phyloP scores from a whole-genome alignment of 1,139 yeast species.

The Debaryomycetaceae sp. region DNA sequence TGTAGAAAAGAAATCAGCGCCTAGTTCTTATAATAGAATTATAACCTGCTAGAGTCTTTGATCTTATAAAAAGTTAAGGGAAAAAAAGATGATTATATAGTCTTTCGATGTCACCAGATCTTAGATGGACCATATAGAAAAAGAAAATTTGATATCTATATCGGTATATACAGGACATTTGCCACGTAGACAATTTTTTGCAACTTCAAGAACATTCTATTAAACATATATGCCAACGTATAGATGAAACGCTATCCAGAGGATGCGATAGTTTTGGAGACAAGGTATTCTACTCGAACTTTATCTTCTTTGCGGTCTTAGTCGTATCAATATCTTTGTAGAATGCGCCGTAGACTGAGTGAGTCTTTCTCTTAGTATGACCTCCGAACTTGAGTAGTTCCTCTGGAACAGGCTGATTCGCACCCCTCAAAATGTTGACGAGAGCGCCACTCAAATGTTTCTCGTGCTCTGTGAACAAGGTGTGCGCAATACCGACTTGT shows the following conservation, averaged over 20 bases:
- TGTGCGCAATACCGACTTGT: conserved; percentile 89
- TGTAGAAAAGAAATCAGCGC: no score
- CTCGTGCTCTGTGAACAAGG: conserved; percentile 94
- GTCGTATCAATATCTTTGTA: conserved; percentile 86
- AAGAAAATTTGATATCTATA: neutral
- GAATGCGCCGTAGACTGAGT: conserved; percentile 94
- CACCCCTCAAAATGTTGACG: conserved; percentile 88
- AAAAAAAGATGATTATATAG: neutral
- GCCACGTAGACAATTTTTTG: conserved; percentile 7
- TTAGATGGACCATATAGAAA: neutral
- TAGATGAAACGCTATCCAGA: neutral
- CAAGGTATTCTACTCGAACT: conserved; percentile 68
- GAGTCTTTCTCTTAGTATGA: conserved; percentile 96
- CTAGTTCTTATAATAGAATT: no score
- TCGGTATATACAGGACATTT: conserved; percentile 4
- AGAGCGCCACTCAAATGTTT: conserved; percentile 95
- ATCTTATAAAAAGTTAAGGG: no score
- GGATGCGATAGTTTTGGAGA: no score
- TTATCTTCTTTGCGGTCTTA: conserved; percentile 88
- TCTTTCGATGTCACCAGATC: neutral
- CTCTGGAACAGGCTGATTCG: conserved; percentile 95
- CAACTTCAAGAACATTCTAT: conserved; percentile 6
- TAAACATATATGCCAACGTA: neutral
- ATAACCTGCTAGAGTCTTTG: no score
- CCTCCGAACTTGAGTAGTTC: conserved; percentile 94